These are phyloP conservation scores for Sclerotinia glacialis DNA, from an alignment of 2,329 filamentous ascomycete species.

Conservation along the genomic window DNA sequence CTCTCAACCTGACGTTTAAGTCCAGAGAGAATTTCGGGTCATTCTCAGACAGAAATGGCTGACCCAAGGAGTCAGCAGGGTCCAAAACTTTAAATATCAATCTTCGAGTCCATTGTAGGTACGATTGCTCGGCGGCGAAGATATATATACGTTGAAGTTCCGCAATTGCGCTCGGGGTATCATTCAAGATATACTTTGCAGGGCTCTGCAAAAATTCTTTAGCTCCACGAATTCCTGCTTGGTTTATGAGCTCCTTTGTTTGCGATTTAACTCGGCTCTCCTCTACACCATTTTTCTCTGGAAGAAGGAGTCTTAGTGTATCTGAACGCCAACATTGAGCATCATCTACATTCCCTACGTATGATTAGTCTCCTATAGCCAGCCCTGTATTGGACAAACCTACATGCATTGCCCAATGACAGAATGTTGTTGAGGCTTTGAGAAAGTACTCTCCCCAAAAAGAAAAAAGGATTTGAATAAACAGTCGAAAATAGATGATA, in stretches of 20 bases:
- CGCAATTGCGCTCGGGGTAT: background rate
- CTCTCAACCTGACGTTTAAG: no score
- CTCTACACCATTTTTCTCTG: background rate
- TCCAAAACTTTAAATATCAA: background rate
- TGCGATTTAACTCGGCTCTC: background rate
- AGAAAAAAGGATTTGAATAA: background rate
- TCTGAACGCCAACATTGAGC: background rate
- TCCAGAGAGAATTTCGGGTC: no score
- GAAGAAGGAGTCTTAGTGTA: background rate
- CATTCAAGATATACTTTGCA: background rate
- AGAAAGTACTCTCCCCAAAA: background rate
- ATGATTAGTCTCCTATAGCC: background rate
- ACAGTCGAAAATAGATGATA: background rate
- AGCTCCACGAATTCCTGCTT: background rate
- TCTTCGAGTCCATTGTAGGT: rapidly evolving
- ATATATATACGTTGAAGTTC: background rate
- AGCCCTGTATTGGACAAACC: background rate
- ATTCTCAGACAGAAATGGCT: no score
- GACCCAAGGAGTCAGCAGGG: background rate
- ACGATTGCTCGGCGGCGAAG: background rate
- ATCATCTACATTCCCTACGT: background rate
- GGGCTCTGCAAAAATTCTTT: background rate
- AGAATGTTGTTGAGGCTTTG: background rate
- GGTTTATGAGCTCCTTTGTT: background rate
- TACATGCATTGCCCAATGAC: background rate